These are phyloP conservation scores for Melampsora americana DNA, from an alignment of 1,284 basidiomycete genomes.

Conservation along the genomic window DNA sequence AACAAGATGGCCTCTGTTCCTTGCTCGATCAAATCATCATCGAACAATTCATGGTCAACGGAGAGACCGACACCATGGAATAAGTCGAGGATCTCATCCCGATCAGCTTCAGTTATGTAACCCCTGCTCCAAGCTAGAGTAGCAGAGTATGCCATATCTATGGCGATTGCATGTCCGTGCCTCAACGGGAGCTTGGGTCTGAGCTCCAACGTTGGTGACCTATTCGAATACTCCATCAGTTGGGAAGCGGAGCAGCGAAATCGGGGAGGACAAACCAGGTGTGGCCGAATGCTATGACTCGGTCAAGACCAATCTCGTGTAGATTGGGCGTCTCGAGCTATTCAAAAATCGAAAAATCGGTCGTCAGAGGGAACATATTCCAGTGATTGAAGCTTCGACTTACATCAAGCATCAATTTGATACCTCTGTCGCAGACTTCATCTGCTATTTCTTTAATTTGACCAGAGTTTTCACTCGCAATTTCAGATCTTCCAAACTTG, in stretches of 20 bases:
- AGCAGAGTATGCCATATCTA: constrained; percentile 58
- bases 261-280: constrained; percentile 49
- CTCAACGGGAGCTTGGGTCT: constrained; percentile 54
- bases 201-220: constrained; percentile 56
- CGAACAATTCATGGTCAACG: constrained; percentile 57
- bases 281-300: constrained; percentile 58
- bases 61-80: constrained; percentile 56
- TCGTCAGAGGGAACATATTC: background rate
- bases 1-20: constrained; percentile 56
- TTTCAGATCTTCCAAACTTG: constrained; percentile 55
- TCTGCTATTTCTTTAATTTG: constrained; percentile 54
- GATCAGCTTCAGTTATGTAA: constrained; percentile 55
- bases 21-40: constrained; percentile 54
- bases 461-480: constrained; percentile 49
- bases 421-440: constrained; percentile 56
- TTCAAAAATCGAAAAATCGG: background rate
- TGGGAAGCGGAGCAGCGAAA: background rate
- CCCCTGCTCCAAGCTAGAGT: constrained; percentile 56
- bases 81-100: constrained; percentile 57
- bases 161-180: constrained; percentile 55
- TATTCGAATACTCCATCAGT: constrained; percentile 27
- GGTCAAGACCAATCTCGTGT: constrained; percentile 58
- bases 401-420: constrained; percentile 56
- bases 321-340: constrained; percentile 58
- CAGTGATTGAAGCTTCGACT: background rate